Percentiles rank a stretch among this genome's conserved stretches.
These are phyloP conservation scores for Cephaloascus albidus DNA, from an alignment of 805 yeast genomes.

Conservation along the genomic window DNA sequence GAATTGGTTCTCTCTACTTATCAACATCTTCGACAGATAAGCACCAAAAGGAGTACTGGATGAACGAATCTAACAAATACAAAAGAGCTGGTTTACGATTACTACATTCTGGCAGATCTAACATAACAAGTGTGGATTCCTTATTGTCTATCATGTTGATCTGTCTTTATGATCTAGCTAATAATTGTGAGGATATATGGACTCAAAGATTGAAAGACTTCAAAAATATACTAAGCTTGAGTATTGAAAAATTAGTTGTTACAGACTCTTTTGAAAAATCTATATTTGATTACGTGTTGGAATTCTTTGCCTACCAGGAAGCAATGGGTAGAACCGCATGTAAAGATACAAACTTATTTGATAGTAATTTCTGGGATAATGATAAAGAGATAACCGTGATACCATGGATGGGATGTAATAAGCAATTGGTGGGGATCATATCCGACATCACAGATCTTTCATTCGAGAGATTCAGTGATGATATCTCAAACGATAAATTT, in stretches of 20 bases:
- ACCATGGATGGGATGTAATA: constrained; percentile 24
- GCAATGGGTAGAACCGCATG: constrained; percentile 7
- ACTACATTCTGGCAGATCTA: neutral
- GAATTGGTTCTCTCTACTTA: constrained; percentile 3
- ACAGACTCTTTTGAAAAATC: constrained; percentile 1
- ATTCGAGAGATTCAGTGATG: constrained; percentile 11
- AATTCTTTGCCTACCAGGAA: constrained; percentile 5
- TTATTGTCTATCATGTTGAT: constrained; percentile 3
- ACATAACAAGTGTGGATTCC: constrained; percentile 1
- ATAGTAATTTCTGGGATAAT: constrained; percentile 1
- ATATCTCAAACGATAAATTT: constrained; percentile 8
- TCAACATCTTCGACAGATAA: constrained; percentile 1
- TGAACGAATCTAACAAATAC: neutral
- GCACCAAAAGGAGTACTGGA: constrained; percentile 1
- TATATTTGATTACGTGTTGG: constrained; percentile 3
- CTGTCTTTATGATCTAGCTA: constrained; percentile 4
- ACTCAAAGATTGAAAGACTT: constrained; percentile 2
- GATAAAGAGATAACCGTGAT: constrained; percentile 5
- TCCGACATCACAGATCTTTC: constrained; percentile 23
- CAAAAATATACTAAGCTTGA: constrained; percentile 1
- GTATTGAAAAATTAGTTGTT: neutral
- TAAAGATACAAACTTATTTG: constrained; percentile 4
- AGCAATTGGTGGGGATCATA: constrained; percentile 12
- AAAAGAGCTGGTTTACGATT: constrained; percentile 1
- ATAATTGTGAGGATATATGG: constrained; percentile 5